Conservation (phyloP, 805 yeast species). For the Suhomyces tanzawaensis region DNA sequence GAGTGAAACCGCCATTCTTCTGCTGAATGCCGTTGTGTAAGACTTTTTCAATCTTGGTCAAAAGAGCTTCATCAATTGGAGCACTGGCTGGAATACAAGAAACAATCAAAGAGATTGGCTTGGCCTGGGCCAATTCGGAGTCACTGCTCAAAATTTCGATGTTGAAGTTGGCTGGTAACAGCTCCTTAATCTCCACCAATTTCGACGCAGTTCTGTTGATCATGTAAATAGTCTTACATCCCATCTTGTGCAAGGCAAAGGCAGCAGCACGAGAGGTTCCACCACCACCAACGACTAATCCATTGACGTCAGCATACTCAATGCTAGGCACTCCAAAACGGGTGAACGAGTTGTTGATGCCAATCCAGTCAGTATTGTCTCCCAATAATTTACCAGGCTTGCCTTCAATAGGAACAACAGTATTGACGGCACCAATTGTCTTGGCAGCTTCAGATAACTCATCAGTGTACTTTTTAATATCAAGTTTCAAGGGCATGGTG, state of each 20-base stretch:
- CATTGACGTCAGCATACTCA: constrained; percentile 42
- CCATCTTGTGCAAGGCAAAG: constrained; percentile 76
- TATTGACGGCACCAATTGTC: constrained; percentile 91
- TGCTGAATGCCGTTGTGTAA: constrained; percentile 39
- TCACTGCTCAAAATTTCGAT: constrained; percentile 54
- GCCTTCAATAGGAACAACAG: constrained; percentile 55
- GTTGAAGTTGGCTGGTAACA: constrained; percentile 60
- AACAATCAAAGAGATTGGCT: constrained; percentile 57
- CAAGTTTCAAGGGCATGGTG: constrained; percentile 89
- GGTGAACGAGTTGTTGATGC: constrained; percentile 68
- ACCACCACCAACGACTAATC: constrained; percentile 92
- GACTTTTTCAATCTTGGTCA: constrained; percentile 46
- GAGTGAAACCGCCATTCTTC: constrained; percentile 38
- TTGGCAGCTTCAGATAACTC: constrained; percentile 74
- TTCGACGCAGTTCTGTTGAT: constrained; percentile 76
- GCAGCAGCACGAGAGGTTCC: constrained; percentile 97
- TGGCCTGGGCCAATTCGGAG: constrained; percentile 45
- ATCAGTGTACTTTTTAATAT: constrained; percentile 63
- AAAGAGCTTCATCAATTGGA: constrained; percentile 56
- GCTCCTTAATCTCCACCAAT: constrained; percentile 52
- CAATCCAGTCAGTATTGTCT: constrained; percentile 95
- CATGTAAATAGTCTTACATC: constrained; percentile 73
- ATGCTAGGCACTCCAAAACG: constrained; percentile 57
- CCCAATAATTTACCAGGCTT: constrained; percentile 54
- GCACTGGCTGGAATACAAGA: constrained; percentile 84